Percentiles rank a stretch among this genome's conserved stretches.
These are phyloP conservation scores for Leccinum pachyderme DNA, from an alignment of 1,284 basidiomycete species.

Conservation along the genomic window DNA sequence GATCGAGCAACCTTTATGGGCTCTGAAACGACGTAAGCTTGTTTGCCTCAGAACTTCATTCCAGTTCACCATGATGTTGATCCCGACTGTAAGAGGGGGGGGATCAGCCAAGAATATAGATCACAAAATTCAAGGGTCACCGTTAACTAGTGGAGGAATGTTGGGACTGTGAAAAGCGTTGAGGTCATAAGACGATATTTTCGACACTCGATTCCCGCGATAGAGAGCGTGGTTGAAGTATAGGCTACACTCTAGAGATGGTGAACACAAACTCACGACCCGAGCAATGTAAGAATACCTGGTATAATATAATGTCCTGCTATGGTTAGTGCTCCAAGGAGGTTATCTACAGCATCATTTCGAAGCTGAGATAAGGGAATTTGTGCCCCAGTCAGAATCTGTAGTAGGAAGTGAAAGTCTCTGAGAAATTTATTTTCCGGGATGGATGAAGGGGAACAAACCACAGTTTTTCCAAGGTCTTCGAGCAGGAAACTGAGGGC, in stretches of 20 bases:
- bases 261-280: slow-evolving; percentile 6
- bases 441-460: slow-evolving; percentile 33
- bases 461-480: slow-evolving; percentile 87
- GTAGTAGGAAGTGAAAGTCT: not conserved
- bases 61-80: slow-evolving; percentile 88
- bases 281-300: slow-evolving; percentile 42
- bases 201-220: slow-evolving; percentile 85
- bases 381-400: slow-evolving; percentile 90
- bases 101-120: not conserved
- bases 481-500: slow-evolving; percentile 88
- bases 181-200: slow-evolving; percentile 82
- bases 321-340: slow-evolving; percentile 84
- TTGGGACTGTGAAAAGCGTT: slow-evolving; percentile 88
- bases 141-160: slow-evolving; percentile 80
- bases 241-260: slow-evolving; percentile 65
- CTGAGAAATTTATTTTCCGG: not conserved
- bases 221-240: slow-evolving; percentile 89
- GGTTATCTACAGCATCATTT: slow-evolving; percentile 88
- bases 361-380: slow-evolving; percentile 86
- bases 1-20: slow-evolving; percentile 63
- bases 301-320: slow-evolving; percentile 91
- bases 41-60: slow-evolving; percentile 79
- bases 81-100: slow-evolving; percentile 59
- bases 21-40: slow-evolving; percentile 71
- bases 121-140: slow-evolving; percentile 34